Conservation (phyloP, 1,284 basidiomycete genomes). For the Hemileia vastatrix region DNA sequence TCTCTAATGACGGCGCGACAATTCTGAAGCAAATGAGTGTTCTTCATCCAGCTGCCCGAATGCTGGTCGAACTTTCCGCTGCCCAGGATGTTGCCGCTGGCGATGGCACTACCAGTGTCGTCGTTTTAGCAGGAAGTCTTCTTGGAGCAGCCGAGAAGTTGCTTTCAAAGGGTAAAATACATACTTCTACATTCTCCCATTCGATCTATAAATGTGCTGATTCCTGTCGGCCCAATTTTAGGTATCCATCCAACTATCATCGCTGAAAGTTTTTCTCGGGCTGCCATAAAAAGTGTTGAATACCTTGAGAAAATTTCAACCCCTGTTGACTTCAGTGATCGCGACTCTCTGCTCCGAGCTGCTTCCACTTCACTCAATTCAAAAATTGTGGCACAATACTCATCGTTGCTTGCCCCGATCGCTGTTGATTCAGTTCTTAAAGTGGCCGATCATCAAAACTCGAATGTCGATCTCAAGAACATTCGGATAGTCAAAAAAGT, state of each 20-base stretch:
- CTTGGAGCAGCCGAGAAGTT: conserved; percentile 94
- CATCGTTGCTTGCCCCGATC: conserved; percentile 90
- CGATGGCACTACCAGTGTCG: conserved; percentile 97
- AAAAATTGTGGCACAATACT: conserved; percentile 99
- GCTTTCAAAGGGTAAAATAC: conserved; percentile 64
- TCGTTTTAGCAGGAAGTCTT: conserved; percentile 87
- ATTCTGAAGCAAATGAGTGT: conserved; percentile 97
- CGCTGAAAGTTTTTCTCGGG: conserved; percentile 88
- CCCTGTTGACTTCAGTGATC: conserved; percentile 84
- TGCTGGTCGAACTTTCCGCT: conserved; percentile 95
- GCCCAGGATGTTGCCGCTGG: conserved; percentile 99
- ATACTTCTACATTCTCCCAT: neutral
- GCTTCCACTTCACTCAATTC: conserved; percentile 95
- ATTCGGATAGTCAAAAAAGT: conserved; percentile 97
- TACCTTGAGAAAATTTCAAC: conserved; percentile 86
- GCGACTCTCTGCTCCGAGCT: conserved; percentile 73
- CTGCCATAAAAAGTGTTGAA: conserved; percentile 85
- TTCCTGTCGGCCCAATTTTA: conserved; percentile 23
- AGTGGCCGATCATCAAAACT: conserved; percentile 62
- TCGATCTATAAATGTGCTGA: neutral
- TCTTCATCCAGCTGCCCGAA: conserved; percentile 93
- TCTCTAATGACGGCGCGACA: conserved; percentile 98
- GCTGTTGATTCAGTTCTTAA: conserved; percentile 92
- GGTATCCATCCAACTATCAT: conserved; percentile 94
- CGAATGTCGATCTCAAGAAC: conserved; percentile 91